phyloP scores from a whole-genome alignment of 106 monocot genomes.

The Acanthochlamys bracteata region DNA sequence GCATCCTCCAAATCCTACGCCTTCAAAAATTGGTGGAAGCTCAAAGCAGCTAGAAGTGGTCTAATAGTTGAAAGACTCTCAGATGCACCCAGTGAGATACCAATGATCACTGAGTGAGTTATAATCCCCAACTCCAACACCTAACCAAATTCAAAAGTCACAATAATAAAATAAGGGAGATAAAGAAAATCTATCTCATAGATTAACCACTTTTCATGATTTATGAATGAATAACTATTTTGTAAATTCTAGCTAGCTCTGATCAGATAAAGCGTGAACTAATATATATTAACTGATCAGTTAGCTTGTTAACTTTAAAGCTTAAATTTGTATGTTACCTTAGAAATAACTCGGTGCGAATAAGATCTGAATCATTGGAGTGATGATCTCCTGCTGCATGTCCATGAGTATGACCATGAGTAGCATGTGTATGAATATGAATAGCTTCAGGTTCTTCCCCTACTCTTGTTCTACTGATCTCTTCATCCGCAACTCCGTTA shows the following conservation, averaged over 20 bases:
- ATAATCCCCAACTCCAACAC: constrained; percentile 30
- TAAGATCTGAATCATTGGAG: not conserved
- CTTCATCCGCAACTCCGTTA: not conserved
- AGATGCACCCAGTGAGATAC: too few relatives aligned
- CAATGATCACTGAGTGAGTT: constrained; percentile 28
- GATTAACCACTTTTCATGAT: too few relatives aligned
- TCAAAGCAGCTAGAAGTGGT: constrained; percentile 16
- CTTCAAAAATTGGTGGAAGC: constrained; percentile 36
- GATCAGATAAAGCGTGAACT: too few relatives aligned
- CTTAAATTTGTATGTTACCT: constrained; percentile 13
- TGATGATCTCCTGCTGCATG: not conserved
- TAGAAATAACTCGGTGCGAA: constrained; percentile 16
- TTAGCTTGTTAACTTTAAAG: too few relatives aligned
- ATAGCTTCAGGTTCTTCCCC: not conserved
- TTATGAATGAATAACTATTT: too few relatives aligned
- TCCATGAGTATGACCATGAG: constrained; percentile 13
- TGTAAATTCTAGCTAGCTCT: too few relatives aligned
- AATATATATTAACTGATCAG: too few relatives aligned
- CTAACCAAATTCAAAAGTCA: constrained; percentile 1
- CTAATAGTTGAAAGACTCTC: too few relatives aligned
- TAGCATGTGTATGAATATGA: constrained; percentile 12
- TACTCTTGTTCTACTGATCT: too few relatives aligned
- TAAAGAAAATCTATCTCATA: too few relatives aligned
- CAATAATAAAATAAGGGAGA: too few relatives aligned
- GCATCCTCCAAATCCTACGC: constrained; percentile 33